A percentile compares a stretch with the other conserved stretches of the same genome.
Evolutionary conservation across 2,329 filamentous ascomycete species (phyloP).

Genomic region (Claviceps digitariae): DNA sequence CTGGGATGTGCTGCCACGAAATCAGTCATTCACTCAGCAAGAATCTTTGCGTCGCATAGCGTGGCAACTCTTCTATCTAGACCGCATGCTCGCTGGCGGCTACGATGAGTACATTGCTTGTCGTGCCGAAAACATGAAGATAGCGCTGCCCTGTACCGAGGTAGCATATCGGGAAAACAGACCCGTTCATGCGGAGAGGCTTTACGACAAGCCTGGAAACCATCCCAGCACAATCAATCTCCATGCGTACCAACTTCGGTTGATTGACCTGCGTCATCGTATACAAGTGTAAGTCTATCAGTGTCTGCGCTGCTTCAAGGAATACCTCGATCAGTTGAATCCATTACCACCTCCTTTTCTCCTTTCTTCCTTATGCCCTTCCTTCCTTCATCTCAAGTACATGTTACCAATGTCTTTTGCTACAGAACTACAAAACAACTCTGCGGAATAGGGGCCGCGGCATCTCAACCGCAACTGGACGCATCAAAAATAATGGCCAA

Average conservation of each 20-base stretch:
- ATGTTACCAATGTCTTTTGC: not conserved
- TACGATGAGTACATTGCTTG: constrained; percentile 27
- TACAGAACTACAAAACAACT: constrained; percentile 16
- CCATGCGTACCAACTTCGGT: constrained; percentile 22
- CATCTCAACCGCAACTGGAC: constrained; percentile 14
- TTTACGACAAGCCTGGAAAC: constrained; percentile 17
- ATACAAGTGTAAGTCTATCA: constrained; percentile 20
- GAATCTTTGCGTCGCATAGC: constrained; percentile 23
- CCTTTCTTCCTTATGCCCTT: not conserved
- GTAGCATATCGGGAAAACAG: constrained; percentile 19
- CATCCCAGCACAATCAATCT: constrained; percentile 15
- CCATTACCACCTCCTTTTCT: not conserved
- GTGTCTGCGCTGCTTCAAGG: not conserved
- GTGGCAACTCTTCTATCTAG: constrained; percentile 26
- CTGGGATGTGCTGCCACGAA: constrained; percentile 20
- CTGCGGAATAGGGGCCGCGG: constrained; percentile 8
- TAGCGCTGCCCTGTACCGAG: constrained; percentile 23
- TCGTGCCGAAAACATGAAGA: constrained; percentile 24
- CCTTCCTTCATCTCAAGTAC: not conserved
- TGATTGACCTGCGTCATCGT: constrained; percentile 23
- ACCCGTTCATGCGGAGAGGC: constrained; percentile 17
- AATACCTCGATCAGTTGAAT: not conserved
- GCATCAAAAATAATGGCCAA: constrained; percentile 24
- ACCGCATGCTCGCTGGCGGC: constrained; percentile 24
- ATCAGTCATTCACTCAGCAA: constrained; percentile 20